A percentile compares a stretch with the other conserved stretches of the same genome.
Evolutionary conservation across 176 grass and related monocot genomes (phyloP).

Genomic region (Triticum urartu): DNA sequence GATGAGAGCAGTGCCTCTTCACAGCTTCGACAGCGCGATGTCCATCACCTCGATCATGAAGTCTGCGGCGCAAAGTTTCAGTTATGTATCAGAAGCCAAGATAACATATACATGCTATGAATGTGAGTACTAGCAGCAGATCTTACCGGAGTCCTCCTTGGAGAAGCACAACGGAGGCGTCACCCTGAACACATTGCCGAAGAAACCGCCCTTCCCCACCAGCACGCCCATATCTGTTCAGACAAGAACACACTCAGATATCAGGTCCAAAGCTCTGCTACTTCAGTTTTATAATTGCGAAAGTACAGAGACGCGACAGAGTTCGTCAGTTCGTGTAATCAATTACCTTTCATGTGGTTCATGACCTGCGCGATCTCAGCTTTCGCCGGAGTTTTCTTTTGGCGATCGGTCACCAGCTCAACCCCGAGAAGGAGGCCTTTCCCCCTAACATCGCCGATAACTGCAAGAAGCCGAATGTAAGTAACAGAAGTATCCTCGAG

Average conservation of each 20-base stretch:
- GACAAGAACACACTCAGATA: slow-evolving; percentile 8
- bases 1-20: slow-evolving; percentile 31
- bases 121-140: not conserved
- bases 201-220: slow-evolving; percentile 88
- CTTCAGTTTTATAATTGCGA: not conserved
- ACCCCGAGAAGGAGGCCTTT: slow-evolving; percentile 88
- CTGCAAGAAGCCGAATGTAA: slow-evolving; percentile 28
- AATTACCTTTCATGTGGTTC: slow-evolving; percentile 82
- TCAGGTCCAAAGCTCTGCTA: not conserved
- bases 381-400: slow-evolving; percentile 86
- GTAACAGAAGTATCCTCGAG: not conserved
- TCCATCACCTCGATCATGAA: slow-evolving; percentile 80
- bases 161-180: slow-evolving; percentile 90
- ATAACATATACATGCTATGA: not conserved
- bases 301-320: not conserved
- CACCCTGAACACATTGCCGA: slow-evolving; percentile 91
- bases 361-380: slow-evolving; percentile 66
- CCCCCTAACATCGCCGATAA: slow-evolving; percentile 91
- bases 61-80: slow-evolving; percentile 37
- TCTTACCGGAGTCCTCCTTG: slow-evolving; percentile 75
- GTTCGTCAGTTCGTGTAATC: not conserved
- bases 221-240: slow-evolving; percentile 84
- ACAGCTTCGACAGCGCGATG: slow-evolving; percentile 77
- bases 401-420: slow-evolving; percentile 79
- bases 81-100: not conserved